Evolutionary conservation across 768 basidiomycete species (phyloP).

Genomic region (Leccinum pellstonianum): DNA sequence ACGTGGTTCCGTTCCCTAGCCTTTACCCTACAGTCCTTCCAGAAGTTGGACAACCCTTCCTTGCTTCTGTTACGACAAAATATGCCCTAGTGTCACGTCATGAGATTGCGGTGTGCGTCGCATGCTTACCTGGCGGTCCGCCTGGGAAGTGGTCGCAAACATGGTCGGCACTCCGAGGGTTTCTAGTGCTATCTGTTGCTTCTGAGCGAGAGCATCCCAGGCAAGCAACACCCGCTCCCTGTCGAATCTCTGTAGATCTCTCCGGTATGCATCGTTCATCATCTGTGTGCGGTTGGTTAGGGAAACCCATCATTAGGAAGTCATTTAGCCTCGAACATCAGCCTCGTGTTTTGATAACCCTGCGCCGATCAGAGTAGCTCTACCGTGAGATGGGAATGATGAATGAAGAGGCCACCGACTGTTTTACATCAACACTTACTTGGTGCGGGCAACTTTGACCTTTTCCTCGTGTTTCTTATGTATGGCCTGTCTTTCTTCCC

Average conservation of each 20-base stretch:
- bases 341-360: slow-evolving; percentile 65
- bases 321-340: slow-evolving; percentile 28
- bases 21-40: slow-evolving; percentile 43
- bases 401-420: slow-evolving; percentile 2
- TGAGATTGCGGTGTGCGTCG: background rate
- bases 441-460: slow-evolving; percentile 63
- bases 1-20: slow-evolving; percentile 2
- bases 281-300: slow-evolving; percentile 46
- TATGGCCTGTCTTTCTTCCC: slow-evolving; percentile 64
- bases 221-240: slow-evolving; percentile 64
- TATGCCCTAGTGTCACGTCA: slow-evolving; percentile 1
- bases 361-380: slow-evolving; percentile 66
- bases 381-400: slow-evolving; percentile 27
- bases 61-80: slow-evolving; percentile 51
- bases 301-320: slow-evolving; percentile 1
- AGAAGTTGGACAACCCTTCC: slow-evolving; percentile 68
- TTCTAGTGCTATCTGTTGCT: slow-evolving; percentile 67
- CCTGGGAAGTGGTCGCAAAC: slow-evolving; percentile 50
- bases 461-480: slow-evolving; percentile 67
- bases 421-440: slow-evolving; percentile 42
- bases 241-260: slow-evolving; percentile 69
- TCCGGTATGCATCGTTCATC: slow-evolving; percentile 61
- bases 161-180: slow-evolving; percentile 67
- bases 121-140: slow-evolving; percentile 56
- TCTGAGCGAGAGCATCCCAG: slow-evolving; percentile 73